A percentile compares a stretch with the other conserved stretches of the same genome.
These are phyloP conservation scores for Liriodendron chinense DNA, from an alignment of 164 flowering plant species.

Conservation along the genomic window DNA sequence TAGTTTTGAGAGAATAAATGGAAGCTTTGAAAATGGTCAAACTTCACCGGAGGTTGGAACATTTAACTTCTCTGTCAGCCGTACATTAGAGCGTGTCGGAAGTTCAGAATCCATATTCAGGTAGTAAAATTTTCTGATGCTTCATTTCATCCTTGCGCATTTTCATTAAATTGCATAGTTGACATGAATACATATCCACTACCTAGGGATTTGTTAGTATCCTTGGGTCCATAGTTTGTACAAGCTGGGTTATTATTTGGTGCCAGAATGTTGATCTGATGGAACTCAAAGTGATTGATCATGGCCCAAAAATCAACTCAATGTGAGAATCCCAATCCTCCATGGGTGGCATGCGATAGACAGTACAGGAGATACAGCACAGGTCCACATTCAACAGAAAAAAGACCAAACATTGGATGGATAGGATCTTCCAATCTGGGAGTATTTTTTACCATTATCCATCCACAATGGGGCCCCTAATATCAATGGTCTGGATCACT, in stretches of 20 bases:
- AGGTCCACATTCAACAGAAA: too few relatives aligned
- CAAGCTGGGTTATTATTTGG: neutral
- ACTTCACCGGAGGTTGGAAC: constrained; percentile 47
- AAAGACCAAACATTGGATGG: too few relatives aligned
- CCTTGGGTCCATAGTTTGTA: neutral
- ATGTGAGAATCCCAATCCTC: neutral
- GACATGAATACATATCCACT: neutral
- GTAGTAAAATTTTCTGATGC: constrained; percentile 31
- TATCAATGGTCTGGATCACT: too few relatives aligned
- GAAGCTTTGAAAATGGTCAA: constrained; percentile 40
- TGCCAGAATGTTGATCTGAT: neutral
- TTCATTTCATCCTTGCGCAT: neutral
- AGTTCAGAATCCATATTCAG: constrained; percentile 75
- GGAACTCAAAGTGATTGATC: neutral
- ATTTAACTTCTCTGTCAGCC: constrained; percentile 22
- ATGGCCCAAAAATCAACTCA: neutral
- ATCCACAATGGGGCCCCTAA: too few relatives aligned
- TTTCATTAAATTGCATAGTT: neutral
- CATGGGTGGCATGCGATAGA: neutral
- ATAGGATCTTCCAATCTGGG: too few relatives aligned
- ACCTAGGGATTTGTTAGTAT: neutral
- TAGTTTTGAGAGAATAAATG: constrained; percentile 38
- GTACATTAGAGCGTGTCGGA: constrained; percentile 41
- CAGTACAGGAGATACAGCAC: neutral
- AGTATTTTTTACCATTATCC: too few relatives aligned